Base-by-base conservation (phyloP, 2,329 filamentous ascomycete genomes). In the Alternaria tenuissima region DNA sequence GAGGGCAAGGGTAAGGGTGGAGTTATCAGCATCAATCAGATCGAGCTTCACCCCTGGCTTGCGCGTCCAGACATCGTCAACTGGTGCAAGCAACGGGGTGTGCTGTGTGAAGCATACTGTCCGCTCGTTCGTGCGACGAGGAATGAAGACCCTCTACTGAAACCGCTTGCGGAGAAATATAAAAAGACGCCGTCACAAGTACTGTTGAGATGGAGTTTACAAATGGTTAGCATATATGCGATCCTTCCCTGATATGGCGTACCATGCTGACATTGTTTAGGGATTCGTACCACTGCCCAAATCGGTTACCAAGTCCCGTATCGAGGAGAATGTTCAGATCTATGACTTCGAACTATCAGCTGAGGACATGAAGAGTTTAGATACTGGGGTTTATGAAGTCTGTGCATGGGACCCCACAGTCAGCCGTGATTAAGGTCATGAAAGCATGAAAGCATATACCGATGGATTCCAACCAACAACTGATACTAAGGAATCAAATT, bases 41-140 rank as follows among this genome's bases (percentile, higher is more conserved):
- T 79, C 79, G 94, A 97, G 80, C 81, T 97, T 11, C 94, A 97
- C 78, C 94, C 94, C 1, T 97, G 93, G 93, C 87, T 93, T 42
- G 84, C 88, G 8, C 85, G 93, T n/a, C 81, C 84, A 22, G 93
- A 97, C 72, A 92, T 97, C 62, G 88, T 89, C 8, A 81, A 86
- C 47, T 97, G 93, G 93, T 91, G 91, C 69, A 78, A 83, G 64
- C 83, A 89, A 76, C 77, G 81, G 55, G 78, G 75, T 32, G 76
- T 84, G 1, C 54, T 85, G 5, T 67, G 83, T 22, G 80, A 85
- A 68, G 82, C 82, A n/a, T 84, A 84, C 57, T 80, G 74, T 24
- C 82, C 82, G 16, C 71, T 83, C 30, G 80, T 82, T 4, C 70
- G 81, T 41, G 78, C 78, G 14, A 79, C 76, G 1, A 79, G 83